These are phyloP conservation scores for Petasospora rhodanensis DNA, from an alignment of 1,139 yeast genomes.

Conservation along the genomic window DNA sequence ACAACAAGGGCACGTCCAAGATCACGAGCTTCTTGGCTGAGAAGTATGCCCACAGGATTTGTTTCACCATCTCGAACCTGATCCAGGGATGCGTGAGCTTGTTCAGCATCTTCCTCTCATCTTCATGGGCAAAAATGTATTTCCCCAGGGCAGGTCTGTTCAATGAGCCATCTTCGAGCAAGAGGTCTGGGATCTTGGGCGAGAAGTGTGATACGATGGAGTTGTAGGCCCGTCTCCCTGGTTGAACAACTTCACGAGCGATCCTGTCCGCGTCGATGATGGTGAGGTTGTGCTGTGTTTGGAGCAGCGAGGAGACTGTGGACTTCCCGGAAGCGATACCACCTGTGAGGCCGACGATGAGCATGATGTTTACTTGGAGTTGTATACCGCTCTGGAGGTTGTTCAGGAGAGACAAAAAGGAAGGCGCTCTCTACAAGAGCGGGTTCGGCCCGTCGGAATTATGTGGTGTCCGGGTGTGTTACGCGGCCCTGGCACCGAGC, in stretches of 20 bases:
- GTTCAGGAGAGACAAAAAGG: too few species aligned
- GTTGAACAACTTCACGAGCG: conserved; percentile 80
- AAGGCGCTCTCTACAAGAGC: too few species aligned
- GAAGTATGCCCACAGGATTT: conserved; percentile 55
- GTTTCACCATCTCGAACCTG: conserved; percentile 57
- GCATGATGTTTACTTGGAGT: too few species aligned
- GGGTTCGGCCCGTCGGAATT: too few species aligned
- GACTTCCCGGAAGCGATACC: conserved; percentile 96
- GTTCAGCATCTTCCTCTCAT: conserved; percentile 56
- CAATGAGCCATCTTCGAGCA: conserved; percentile 47
- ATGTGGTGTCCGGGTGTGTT: too few species aligned
- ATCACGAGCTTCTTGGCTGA: conserved; percentile 52
- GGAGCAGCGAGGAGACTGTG: conserved; percentile 67
- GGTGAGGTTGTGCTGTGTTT: conserved; percentile 47
- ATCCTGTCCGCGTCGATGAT: conserved; percentile 87
- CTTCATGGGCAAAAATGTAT: conserved; percentile 67
- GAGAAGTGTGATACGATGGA: conserved; percentile 59
- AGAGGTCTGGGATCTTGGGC: conserved; percentile 49
- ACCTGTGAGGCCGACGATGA: conserved; percentile 90
- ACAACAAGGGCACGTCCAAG: conserved; percentile 84
- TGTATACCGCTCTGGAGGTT: too few species aligned
- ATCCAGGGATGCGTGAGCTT: conserved; percentile 89
- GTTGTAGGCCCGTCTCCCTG: conserved; percentile 68
- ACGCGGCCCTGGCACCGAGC: too few species aligned
- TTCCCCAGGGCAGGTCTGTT: conserved; percentile 74